Base-by-base conservation (phyloP, 2,329 filamentous ascomycete species). In the Verticillium zaregamsianum region DNA sequence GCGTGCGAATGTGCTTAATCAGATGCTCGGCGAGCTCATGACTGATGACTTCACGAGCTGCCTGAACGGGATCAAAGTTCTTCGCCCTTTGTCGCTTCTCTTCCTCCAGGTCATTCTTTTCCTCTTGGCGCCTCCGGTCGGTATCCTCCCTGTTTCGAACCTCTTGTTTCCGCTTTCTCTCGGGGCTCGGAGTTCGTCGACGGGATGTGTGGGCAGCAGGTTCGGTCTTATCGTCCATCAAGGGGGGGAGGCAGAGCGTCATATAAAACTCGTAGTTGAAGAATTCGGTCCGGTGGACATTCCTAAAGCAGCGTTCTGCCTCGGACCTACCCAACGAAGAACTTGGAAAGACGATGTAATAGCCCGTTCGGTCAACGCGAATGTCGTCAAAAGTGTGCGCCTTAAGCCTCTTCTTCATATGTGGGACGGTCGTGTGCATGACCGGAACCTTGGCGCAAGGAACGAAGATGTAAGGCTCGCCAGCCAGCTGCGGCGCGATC, bases 181-280 rank as follows among this genome's bases (percentile, higher is more conserved):
- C 75, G 3, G 72, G 75, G 49, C 72, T 75, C 5, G 72, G 72
- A 62, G 73, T 79, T 3, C 73, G 72, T 69, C 66, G 74, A 62
- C 63, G 73, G 64, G 39, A 11, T 20, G 37, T 17, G 9, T 55
- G 63, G 63, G 59, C 61, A 66, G 66, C 61, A 70, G 68, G 61
- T 9, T 61, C 63, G n/a, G 59, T 55, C 40, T 63, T 62, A 52
- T 61, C 63, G 25, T 35, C 52, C 2, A 66, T 64, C 8, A 62
- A 64, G 3, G 68, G 67, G 59, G 70, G 79, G 62, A 74, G 69
- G 65, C 68, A 90, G 61, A 92, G 88, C 71, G 94, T 90, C 92
- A 99, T 96, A 55, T 87, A 86, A 90, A 99, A 94, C 63, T 78
- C 80, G 64, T 98, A 98, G 1, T 90, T 97, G 78, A 99, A 99